Evolutionary conservation across 495 filamentous ascomycete species (phyloP), one percentile per base, ranked within the genome.

Genomic region (Pseudomonodictys pantanalensis): DNA sequence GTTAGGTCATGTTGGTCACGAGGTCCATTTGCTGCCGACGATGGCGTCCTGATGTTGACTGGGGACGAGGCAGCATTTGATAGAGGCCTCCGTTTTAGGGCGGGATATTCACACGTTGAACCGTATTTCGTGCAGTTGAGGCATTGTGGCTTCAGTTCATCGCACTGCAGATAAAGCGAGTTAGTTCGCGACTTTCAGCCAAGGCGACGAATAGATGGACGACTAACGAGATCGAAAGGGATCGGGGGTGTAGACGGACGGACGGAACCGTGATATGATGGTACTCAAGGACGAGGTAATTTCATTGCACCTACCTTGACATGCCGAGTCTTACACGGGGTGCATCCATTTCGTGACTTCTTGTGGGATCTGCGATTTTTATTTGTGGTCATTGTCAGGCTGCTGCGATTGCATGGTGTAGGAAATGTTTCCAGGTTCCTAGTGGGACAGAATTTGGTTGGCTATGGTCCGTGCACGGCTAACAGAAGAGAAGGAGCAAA

Each of bases 281-380:
- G n/a, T n/a, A n/a, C n/a, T n/a, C n/a, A n/a, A n/a, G 17, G 11
- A 35, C 12, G 5, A 2, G 18, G 28, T 2, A 38, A 1, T 7
- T 32, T 18, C n/a, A 39, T n/a, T n/a, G n/a, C n/a, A 15, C 20
- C 20, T 24, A 62, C 58, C 58, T 62, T 62, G 18, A 56, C 52
- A 39, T 62, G 59, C 38, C 59, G 52, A 1, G 24, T 35, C 29
- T 62, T 62, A 38, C 59, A 62, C 4, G 59, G 45, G 1, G 57
- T 20, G 22, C 59, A 62, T 17, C 59, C 59, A 38, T 57, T 57
- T 10, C 59, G 52, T 9, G 59, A 62, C 39, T 62, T 62, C 45
- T 29, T 55, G 32, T 62, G 59, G 3, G 59, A 25, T 29, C 57
- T 62, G 17, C 59, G 25, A 15, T 48, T 44, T 32, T 60, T 60